Evolutionary conservation across 1,284 basidiomycete species (phyloP), one percentile per base, ranked within the genome.

Genomic region (Ustilago curta): DNA sequence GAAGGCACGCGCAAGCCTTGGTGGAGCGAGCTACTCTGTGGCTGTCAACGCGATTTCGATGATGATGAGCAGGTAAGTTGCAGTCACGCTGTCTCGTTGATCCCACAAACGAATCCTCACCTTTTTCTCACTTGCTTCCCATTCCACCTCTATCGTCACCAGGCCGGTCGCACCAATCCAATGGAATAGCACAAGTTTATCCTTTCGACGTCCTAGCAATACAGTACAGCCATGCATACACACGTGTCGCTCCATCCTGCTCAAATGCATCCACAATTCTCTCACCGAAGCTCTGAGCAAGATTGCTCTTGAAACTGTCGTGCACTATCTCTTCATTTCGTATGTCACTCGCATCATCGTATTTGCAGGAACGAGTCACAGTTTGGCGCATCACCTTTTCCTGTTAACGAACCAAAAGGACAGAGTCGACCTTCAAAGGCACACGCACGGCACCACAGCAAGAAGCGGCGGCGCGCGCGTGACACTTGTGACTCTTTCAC

Each of bases 11-110:
- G 66, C 45, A 76, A 62, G 39, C 66, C 66, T 16, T 78, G 76
- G 76, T 78, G 76, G 76, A 76, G 73, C 16, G 76, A 78, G n/a
- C 52, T 71, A 37, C 61, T 78, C 0, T 78, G 76, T 39, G 76
- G 73, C 8, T 78, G 76, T 40, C 53, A 58, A n/a, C 74, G 66
- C 11, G 63, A 69, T 21, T 44, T 61, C 14, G 73, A 78, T 51
- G 76, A 78, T 19, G 76, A 76, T 44, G 76, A 78, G 47, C 73
- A 78, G 71, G 75, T 77, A 49, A 54, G 74, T 40, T 27, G 19
- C 4, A 14, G 18, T 18, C n/a, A 31, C 19, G 25, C 27, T 47
- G 25, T 31, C 7, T 47, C 27, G n/a, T 29, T 8, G 50, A n/a
- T 7, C 12, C 23, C 32, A 16, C 12, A 4, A 23, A 21, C 23